A percentile compares a stretch with the other conserved stretches of the same genome.
Evolutionary conservation across 108 stramenopile genomes (phyloP).

Genomic region (Craspedostauros australis): DNA sequence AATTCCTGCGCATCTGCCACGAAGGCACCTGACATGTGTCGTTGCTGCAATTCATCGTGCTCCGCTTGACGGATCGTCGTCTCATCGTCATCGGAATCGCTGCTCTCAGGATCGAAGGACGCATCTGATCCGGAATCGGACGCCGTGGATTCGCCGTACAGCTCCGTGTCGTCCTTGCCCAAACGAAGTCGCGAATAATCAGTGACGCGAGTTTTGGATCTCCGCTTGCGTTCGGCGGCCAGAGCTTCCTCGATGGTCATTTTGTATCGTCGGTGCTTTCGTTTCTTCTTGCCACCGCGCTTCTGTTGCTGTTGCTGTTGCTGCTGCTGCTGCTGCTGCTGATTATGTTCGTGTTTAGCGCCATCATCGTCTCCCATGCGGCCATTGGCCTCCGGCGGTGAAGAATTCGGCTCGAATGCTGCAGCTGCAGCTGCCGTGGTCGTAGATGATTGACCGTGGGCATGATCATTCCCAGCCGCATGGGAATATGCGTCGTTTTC

Average conservation of each 20-base stretch:
- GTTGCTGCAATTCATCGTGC: conserved; percentile 23
- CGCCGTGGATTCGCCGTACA: conserved; percentile 61
- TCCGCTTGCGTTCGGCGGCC: conserved; percentile 10
- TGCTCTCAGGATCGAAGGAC: conserved; percentile 7
- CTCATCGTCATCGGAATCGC: conserved; percentile 40
- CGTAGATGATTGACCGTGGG: conserved; percentile 1
- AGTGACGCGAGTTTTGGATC: conserved; percentile 17
- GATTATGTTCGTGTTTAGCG: not conserved
- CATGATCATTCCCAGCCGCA: too few relatives aligned
- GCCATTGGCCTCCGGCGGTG: conserved; percentile 1
- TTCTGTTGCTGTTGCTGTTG: conserved; percentile 4
- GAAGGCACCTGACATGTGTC: conserved; percentile 6
- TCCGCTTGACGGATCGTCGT: conserved; percentile 47
- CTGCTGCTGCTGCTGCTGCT: not conserved
- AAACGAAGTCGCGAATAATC: conserved; percentile 18
- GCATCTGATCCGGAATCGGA: conserved; percentile 34
- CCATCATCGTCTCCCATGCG: conserved; percentile 5
- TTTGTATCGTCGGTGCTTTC: not conserved
- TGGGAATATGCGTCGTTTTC: too few relatives aligned
- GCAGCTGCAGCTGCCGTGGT: not conserved
- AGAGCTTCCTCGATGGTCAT: conserved; percentile 68
- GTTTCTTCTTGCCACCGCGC: not conserved
- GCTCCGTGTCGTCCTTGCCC: conserved; percentile 1
- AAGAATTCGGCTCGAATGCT: not conserved
- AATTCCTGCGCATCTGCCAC: conserved; percentile 39